phyloP scores from a whole-genome alignment of 345 rosid genomes.

The Tarenaya hassleriana region DNA sequence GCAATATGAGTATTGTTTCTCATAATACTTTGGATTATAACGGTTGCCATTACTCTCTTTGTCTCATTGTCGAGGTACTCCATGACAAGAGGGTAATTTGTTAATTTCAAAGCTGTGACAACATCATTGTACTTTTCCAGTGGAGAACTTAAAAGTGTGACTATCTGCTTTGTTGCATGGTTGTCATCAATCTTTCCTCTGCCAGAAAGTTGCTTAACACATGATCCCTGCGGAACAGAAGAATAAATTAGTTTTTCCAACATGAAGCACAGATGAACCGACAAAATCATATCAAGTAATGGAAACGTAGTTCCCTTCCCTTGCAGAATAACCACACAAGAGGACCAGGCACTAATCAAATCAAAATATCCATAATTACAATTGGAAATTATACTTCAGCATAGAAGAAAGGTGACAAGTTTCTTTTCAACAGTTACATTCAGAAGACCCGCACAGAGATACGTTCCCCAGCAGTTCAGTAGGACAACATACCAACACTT shows the following conservation, averaged over 20 bases:
- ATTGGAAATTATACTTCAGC: too few relatives aligned
- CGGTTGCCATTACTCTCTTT: conserved; percentile 88
- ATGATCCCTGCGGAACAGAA: conserved; percentile 67
- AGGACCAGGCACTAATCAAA: too few relatives aligned
- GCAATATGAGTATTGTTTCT: conserved; percentile 76
- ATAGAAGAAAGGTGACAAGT: too few relatives aligned
- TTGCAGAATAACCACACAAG: too few relatives aligned
- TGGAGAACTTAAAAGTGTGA: conserved; percentile 94
- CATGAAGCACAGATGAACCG: conserved; percentile 2
- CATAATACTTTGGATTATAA: conserved; percentile 91
- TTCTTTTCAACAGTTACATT: too few relatives aligned
- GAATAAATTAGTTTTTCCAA: not conserved
- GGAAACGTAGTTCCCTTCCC: too few relatives aligned
- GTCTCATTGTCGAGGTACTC: conserved; percentile 87
- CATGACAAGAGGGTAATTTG: conserved; percentile 79
- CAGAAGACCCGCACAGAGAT: conserved; percentile 8
- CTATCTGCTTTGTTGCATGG: conserved; percentile 87
- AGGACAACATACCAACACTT: conserved; percentile 42
- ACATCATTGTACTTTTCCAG: conserved; percentile 90
- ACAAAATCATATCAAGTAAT: conserved; percentile 7
- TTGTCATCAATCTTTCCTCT: conserved; percentile 76
- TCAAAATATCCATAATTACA: too few relatives aligned
- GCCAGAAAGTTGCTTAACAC: conserved; percentile 69
- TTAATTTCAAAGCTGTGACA: conserved; percentile 82
- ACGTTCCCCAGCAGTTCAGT: not conserved